Evolutionary conservation across 805 yeast genomes (phyloP), one percentile per base, ranked within the genome.

Genomic region (Lipomyces starkeyi): DNA sequence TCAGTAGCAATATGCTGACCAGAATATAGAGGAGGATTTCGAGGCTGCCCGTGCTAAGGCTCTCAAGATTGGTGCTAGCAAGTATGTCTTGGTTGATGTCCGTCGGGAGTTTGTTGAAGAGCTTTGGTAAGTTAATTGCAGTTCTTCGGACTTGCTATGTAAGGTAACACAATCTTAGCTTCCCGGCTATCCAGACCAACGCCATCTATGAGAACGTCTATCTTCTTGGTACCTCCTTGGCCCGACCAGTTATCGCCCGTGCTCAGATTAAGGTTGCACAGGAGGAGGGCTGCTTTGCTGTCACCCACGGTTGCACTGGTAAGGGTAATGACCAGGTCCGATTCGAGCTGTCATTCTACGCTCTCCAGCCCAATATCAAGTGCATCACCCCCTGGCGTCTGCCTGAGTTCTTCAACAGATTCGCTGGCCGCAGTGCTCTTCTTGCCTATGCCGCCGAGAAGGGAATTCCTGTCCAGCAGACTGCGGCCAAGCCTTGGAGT

Each of bases 301-400:
- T 95, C 61, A 88, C 97, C 60, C 99, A 95, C 81, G 99, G 99
- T 73, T 95, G 99, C 84, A 95, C 99, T 74, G 99, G 99, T 84
- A 95, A 95, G 85, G 99, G 99, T 83, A 95, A 95, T 80, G 99
- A 95, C 82, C 99, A 95, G 84, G 98, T 95, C 73, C 90, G 99
- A 83, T 95, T 95, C 80, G 99, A 95, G 83, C 85, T 95, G 70
- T 89, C 97, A 8, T 95, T 95, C 86, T 95, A 95, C 81, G 99
- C 98, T 49, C 87, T 95, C 81, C 93, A 95, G 84, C 99, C 99
- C 56, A 98, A 93, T 78, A 97, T 95, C 75, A 84, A 86, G 78
- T 97, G 92, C 75, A 94, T 95, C 83, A 97, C 99, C 57, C 99
- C 99, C 80, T 95, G 99, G 99, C 91, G 99, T 87, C 91, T 91